Conservation (phyloP, 2,329 filamentous ascomycete species). For the Parafenestella ontariensis region DNA sequence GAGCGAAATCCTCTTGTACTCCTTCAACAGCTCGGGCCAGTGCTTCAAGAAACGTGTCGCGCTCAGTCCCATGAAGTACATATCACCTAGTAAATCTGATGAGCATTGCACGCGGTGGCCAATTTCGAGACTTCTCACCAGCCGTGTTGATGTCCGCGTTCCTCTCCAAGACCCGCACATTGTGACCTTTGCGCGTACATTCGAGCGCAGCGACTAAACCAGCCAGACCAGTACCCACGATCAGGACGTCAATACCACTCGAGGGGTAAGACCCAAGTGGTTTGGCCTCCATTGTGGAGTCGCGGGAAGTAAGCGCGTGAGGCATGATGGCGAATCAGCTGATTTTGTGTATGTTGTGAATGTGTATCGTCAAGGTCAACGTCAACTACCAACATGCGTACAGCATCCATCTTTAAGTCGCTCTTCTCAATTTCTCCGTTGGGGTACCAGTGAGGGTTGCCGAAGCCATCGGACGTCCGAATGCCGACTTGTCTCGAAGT, state of each 20-base stretch:
- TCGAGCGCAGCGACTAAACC: constrained; percentile 49
- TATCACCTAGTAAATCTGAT: constrained; percentile 56
- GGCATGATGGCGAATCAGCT: constrained; percentile 32
- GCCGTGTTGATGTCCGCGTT: constrained; percentile 60
- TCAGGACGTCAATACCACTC: constrained; percentile 50
- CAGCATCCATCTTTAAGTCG: constrained; percentile 22
- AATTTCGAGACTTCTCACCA: constrained; percentile 46
- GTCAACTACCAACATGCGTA: constrained; percentile 2
- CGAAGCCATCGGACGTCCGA: constrained; percentile 30
- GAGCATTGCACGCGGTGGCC: constrained; percentile 3
- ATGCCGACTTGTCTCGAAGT: constrained; percentile 11
- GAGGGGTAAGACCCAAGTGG: constrained; percentile 61
- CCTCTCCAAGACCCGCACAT: constrained; percentile 51
- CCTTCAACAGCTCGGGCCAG: constrained; percentile 61
- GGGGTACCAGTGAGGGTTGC: constrained; percentile 29
- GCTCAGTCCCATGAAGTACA: constrained; percentile 66
- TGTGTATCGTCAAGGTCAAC: constrained; percentile 12
- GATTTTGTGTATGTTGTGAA: constrained; percentile 1
- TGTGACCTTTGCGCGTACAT: constrained; percentile 51
- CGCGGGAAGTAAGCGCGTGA: constrained; percentile 55
- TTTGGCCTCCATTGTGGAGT: constrained; percentile 56
- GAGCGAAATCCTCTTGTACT: constrained; percentile 61
- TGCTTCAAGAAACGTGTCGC: constrained; percentile 63
- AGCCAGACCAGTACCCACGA: constrained; percentile 50
- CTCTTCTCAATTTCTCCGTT: constrained; percentile 18